Evolutionary conservation across 352 stramenopile genomes (phyloP), one percentile per base, ranked within the genome.

Genomic region (Globisporangium polare): DNA sequence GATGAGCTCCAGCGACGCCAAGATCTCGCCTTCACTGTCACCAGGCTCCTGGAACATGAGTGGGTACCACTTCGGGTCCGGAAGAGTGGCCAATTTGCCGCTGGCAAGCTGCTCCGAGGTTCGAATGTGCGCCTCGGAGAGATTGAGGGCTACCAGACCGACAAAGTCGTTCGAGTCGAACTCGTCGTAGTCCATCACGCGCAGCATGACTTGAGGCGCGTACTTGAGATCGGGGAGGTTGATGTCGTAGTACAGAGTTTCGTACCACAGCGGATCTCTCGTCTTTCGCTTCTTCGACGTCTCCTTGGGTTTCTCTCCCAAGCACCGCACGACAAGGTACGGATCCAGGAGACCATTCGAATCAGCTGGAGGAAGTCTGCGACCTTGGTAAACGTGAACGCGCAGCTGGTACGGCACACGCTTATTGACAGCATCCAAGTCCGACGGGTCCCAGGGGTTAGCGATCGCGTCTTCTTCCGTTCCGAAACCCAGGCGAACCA

Each of bases 171-270:
- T 80, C 3, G 68, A 63, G 39, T 89, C 82, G 37, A 90, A 92
- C 31, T 92, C 79, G 43, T 94, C 85, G 29, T 77, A 78, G 64
- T 94, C 83, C 80, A 94, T 92, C 24, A 92, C 77, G 6, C 83
- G 85, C 26, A 94, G 62, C 64, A 91, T 78, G 13, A 94, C 81
- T 54, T 92, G 83, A 22, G 85, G 85, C 3, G 81, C 81, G 59
- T 90, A 94, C 47, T 88, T 80, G 3, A 89, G 68, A 10, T 86
- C 80, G 4, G 85, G 85, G 31, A 96, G 61, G 45, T 92, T 90
- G 22, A 95, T 83, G 49, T 95, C 83, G 39, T 95, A 96, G 69
- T 89, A 87, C 15, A 95, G 58, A 5, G 86, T 96, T 65, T 96
- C 80, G 71, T 96, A 96, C 69, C 75, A 96, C n/a, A 89, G 62